A percentile compares a stretch with the other conserved stretches of the same genome.
Conservation (phyloP, 2,329 filamentous ascomycete genomes). For the Chaetomium sp. region DNA sequence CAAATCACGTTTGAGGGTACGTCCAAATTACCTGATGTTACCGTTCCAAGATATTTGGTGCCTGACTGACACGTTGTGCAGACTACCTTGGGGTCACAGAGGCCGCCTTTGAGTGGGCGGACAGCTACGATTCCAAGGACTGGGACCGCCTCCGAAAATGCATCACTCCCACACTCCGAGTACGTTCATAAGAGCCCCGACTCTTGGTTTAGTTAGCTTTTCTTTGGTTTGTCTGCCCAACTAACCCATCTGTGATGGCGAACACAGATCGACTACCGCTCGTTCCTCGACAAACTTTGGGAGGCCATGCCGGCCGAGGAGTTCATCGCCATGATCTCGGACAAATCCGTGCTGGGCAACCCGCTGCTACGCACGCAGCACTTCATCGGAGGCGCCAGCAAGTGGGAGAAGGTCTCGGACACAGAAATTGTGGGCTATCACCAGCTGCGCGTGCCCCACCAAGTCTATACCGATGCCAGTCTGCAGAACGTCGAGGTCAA, state of each 20-base stretch:
- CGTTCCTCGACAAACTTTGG: constrained; percentile 55
- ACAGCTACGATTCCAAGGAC: constrained; percentile 61
- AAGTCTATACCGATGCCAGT: constrained; percentile 50
- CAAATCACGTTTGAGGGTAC: constrained; percentile 26
- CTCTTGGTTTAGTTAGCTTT: not conserved
- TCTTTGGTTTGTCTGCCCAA: not conserved
- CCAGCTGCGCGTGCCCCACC: constrained; percentile 56
- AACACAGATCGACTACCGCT: constrained; percentile 63
- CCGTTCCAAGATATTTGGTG: not conserved
- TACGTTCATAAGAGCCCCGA: constrained; percentile 23
- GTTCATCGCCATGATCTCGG: constrained; percentile 55
- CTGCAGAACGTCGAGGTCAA: constrained; percentile 46
- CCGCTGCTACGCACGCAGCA: constrained; percentile 58
- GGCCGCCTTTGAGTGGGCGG: constrained; percentile 55
- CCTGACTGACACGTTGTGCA: constrained; percentile 40
- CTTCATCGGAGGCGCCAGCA: constrained; percentile 51
- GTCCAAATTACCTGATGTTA: not conserved
- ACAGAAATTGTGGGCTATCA: constrained; percentile 55
- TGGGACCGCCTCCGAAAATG: constrained; percentile 53
- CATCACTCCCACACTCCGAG: constrained; percentile 54
- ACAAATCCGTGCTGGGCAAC: constrained; percentile 52
- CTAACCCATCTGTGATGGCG: not conserved
- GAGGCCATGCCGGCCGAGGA: constrained; percentile 54
- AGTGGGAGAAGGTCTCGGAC: constrained; percentile 51
- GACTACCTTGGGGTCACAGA: constrained; percentile 45